Conservation (phyloP, 768 basidiomycete genomes). For the Gautieria morchelliformis region DNA sequence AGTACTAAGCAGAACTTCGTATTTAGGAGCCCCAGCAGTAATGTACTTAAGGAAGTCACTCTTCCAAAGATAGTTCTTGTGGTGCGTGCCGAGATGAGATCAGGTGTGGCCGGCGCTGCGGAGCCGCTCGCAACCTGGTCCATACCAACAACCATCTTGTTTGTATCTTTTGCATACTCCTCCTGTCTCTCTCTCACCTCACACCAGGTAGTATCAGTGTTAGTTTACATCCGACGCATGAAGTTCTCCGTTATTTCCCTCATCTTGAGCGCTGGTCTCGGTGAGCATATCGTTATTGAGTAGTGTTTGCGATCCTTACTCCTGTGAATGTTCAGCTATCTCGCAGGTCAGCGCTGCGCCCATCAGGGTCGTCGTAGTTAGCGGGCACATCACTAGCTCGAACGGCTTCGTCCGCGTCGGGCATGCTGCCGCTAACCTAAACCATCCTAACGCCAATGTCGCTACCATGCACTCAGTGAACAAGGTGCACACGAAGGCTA, state of each 20-base stretch:
- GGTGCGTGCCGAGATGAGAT: no score
- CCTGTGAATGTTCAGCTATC: conserved; percentile 2
- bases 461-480: conserved; percentile 5
- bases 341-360: conserved; percentile 39
- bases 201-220: neutral
- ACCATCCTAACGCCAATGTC: conserved; percentile 15
- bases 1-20: no score
- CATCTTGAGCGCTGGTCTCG: conserved; percentile 10
- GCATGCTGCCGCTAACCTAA: conserved; percentile 23
- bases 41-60: no score
- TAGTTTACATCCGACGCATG: neutral
- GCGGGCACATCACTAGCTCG: conserved; percentile 19
- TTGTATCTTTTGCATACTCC: neutral
- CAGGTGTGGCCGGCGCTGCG: no score
- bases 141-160: neutral
- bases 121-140: no score
- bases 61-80: no score
- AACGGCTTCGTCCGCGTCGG: conserved; percentile 29
- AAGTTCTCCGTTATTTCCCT: conserved; percentile 9
- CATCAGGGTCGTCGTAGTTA: conserved; percentile 34
- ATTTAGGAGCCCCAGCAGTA: no score
- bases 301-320: conserved; percentile 1
- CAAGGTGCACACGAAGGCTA: conserved; percentile 1
- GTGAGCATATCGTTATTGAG: neutral
- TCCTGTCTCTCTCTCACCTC: neutral